Percentiles rank a stretch among this genome's conserved stretches.
Conservation (phyloP, 306 rosid genomes). For the Ceratonia siliqua region DNA sequence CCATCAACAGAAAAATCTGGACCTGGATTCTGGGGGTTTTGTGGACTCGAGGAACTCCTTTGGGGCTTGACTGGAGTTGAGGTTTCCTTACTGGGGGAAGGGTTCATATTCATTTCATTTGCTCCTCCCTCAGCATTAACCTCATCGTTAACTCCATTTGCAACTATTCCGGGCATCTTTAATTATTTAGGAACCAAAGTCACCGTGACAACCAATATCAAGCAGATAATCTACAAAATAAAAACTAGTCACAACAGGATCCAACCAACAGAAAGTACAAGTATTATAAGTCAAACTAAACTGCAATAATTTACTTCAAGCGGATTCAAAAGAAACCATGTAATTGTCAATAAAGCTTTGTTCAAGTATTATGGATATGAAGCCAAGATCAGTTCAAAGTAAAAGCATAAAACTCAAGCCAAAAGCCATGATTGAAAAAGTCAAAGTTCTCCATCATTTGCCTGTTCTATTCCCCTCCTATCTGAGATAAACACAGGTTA, state of each 20-base stretch:
- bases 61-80: constrained; percentile 35
- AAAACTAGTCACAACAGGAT: constrained; percentile 9
- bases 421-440: constrained; percentile 8
- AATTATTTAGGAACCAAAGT: constrained; percentile 35
- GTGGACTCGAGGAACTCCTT: constrained; percentile 44
- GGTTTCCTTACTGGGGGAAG: constrained; percentile 45
- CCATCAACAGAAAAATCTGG: constrained; percentile 41
- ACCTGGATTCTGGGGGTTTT: constrained; percentile 33
- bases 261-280: background rate
- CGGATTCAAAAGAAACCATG: no score
- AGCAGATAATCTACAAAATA: constrained; percentile 42
- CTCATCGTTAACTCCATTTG: constrained; percentile 42
- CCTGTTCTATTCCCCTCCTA: background rate
- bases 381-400: background rate
- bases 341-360: background rate
- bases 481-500: background rate
- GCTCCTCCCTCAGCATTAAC: constrained; percentile 39
- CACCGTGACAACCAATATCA: constrained; percentile 26
- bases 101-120: constrained; percentile 36
- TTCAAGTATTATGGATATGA: background rate
- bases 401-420: constrained; percentile 13
- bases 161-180: constrained; percentile 70
- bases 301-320: constrained; percentile 1
- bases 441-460: background rate
- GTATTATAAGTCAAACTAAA: background rate